Conservation (phyloP, 2,329 filamentous ascomycete species). For the Phoma sp. region DNA sequence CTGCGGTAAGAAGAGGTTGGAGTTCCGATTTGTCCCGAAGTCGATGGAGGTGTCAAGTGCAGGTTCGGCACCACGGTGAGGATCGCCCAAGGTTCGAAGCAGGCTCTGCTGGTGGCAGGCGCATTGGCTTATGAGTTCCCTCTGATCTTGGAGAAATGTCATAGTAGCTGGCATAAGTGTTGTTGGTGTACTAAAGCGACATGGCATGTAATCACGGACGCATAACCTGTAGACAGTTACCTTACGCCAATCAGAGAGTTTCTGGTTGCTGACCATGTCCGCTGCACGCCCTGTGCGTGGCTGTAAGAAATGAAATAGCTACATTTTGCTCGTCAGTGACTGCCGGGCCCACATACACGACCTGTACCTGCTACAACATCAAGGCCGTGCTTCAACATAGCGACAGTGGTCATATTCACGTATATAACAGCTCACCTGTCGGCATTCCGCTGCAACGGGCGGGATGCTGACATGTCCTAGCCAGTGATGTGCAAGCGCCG, state of each 20-base stretch:
- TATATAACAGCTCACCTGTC: conserved; percentile 5
- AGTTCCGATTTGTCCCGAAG: conserved; percentile 42
- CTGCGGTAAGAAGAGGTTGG: conserved; percentile 10
- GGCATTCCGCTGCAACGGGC: conserved; percentile 34
- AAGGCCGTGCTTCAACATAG: too few species aligned
- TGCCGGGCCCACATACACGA: too few species aligned
- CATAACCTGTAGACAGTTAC: too few species aligned
- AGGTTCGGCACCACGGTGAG: conserved; percentile 19
- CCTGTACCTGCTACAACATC: too few species aligned
- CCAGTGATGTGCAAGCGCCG: conserved; percentile 28
- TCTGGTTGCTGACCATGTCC: too few species aligned
- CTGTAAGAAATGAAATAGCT: too few species aligned
- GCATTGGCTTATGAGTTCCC: conserved; percentile 12
- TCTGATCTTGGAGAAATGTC: conserved; percentile 14
- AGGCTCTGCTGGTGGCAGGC: conserved; percentile 4
- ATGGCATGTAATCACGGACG: too few species aligned
- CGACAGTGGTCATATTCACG: too few species aligned
- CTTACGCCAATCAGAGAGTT: too few species aligned
- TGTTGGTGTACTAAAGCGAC: too few species aligned
- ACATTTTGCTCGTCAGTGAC: too few species aligned
- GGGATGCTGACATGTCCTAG: conserved; percentile 34
- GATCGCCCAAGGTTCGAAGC: conserved; percentile 8
- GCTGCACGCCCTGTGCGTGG: too few species aligned
- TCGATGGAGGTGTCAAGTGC: conserved; percentile 10
- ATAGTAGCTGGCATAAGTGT: neutral